phyloP scores from a whole-genome alignment of 768 basidiomycete species.

The Leucocoprinus birnbaumii region DNA sequence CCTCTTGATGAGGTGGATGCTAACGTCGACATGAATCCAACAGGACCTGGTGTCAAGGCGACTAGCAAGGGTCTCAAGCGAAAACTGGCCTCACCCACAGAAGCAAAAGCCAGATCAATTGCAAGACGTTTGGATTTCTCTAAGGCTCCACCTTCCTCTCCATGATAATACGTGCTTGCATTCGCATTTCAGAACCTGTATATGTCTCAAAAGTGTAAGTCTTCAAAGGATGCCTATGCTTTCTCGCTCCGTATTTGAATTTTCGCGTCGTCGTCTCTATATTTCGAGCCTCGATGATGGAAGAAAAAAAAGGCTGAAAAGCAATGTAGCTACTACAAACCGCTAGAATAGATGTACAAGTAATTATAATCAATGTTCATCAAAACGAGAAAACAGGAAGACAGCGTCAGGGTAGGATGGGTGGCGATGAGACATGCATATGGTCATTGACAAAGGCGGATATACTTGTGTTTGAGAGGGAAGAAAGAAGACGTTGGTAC shows the following conservation, averaged over 20 bases:
- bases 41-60: slow-evolving; percentile 53
- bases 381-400: neutral
- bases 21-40: slow-evolving; percentile 52
- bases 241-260: neutral
- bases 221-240: too few relatives aligned
- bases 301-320: too few relatives aligned
- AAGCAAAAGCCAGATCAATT: slow-evolving; percentile 51
- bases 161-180: slow-evolving; percentile 1
- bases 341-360: slow-evolving; percentile 11
- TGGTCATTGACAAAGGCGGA: slow-evolving; percentile 4
- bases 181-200: too few relatives aligned
- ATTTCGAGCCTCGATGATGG: too few relatives aligned
- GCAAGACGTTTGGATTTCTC: slow-evolving; percentile 75
- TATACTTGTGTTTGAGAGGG: neutral
- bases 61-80: slow-evolving; percentile 63
- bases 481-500: neutral
- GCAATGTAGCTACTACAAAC: slow-evolving; percentile 5
- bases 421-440: neutral
- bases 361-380: slow-evolving; percentile 10
- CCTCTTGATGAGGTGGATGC: slow-evolving; percentile 80
- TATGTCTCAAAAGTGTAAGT: too few relatives aligned
- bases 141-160: slow-evolving; percentile 39
- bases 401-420: neutral
- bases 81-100: slow-evolving; percentile 60
- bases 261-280: too few relatives aligned